Evolutionary conservation across 164 flowering plant genomes (phyloP).

Genomic region (Stephania cephalantha): DNA sequence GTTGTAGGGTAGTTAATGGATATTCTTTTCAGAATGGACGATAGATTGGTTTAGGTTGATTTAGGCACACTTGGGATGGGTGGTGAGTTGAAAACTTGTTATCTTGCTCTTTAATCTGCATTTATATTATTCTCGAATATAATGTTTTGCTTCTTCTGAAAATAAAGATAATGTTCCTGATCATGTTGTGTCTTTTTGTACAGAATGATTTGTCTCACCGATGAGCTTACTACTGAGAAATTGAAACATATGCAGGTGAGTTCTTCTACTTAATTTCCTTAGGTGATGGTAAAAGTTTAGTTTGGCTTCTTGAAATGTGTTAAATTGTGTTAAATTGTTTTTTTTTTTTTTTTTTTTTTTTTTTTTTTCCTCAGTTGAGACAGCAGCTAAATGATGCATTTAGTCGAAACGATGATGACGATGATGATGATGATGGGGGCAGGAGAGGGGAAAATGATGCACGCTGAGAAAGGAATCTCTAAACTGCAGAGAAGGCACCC

Average conservation of each 20-base stretch:
- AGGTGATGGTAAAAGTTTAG: too few species aligned
- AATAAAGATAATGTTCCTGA: neutral
- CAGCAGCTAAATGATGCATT: conserved; percentile 43
- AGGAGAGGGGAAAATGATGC: conserved; percentile 9
- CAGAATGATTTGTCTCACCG: conserved; percentile 73
- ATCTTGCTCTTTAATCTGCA: too few species aligned
- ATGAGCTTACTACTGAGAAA: conserved; percentile 63
- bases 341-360: neutral
- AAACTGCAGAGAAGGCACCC: conserved; percentile 6
- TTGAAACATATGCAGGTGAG: conserved; percentile 62
- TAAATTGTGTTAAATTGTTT: neutral
- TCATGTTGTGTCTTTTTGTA: conserved; percentile 7
- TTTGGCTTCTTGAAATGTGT: too few species aligned
- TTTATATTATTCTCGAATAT: too few species aligned
- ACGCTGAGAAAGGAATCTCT: neutral
- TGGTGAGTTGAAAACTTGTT: too few species aligned
- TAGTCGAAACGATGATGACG: conserved; percentile 23
- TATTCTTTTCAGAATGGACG: too few species aligned
- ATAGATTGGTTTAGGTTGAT: too few species aligned
- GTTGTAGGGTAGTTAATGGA: too few species aligned
- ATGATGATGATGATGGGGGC: neutral
- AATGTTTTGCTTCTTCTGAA: neutral
- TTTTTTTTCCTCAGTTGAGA: conserved; percentile 44
- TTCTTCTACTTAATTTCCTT: neutral
- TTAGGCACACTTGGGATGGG: too few species aligned